These are phyloP conservation scores for Metschnikowia continentalis DNA, from an alignment of 805 yeast species.

Conservation along the genomic window DNA sequence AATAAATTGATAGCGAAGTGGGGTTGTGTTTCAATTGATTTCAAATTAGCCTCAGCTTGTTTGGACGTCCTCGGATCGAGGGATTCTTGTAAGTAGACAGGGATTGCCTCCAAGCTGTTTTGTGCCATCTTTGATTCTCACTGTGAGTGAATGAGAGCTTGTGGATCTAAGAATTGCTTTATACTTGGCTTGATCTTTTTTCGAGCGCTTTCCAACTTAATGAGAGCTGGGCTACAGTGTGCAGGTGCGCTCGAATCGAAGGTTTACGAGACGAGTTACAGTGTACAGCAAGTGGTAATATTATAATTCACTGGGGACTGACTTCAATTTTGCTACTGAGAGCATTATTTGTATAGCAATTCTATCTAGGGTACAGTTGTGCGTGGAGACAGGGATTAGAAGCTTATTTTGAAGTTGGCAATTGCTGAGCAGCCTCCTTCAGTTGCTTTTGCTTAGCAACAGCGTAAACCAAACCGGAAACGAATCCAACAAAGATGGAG, in stretches of 20 bases:
- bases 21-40: slow-evolving; percentile 55
- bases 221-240: neutral
- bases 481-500: slow-evolving; percentile 89
- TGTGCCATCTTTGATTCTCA: slow-evolving; percentile 23
- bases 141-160: slow-evolving; percentile 2
- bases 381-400: neutral
- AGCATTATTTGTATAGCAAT: neutral
- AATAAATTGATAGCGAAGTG: slow-evolving; percentile 77
- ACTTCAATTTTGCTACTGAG: neutral
- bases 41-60: slow-evolving; percentile 61
- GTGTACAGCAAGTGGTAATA: neutral
- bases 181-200: slow-evolving; percentile 7
- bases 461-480: slow-evolving; percentile 94
- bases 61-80: slow-evolving; percentile 61
- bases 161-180: slow-evolving; percentile 6
- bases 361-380: neutral
- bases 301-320: neutral
- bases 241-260: neutral
- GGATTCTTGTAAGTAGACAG: slow-evolving; percentile 57
- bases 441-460: slow-evolving; percentile 91
- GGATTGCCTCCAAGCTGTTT: slow-evolving; percentile 45
- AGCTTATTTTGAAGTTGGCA: slow-evolving; percentile 23
- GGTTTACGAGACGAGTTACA: neutral
- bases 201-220: neutral
- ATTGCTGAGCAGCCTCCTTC: slow-evolving; percentile 36